Base-by-base conservation (phyloP, 2,329 filamentous ascomycete species). In the Penicillium oxalicum region DNA sequence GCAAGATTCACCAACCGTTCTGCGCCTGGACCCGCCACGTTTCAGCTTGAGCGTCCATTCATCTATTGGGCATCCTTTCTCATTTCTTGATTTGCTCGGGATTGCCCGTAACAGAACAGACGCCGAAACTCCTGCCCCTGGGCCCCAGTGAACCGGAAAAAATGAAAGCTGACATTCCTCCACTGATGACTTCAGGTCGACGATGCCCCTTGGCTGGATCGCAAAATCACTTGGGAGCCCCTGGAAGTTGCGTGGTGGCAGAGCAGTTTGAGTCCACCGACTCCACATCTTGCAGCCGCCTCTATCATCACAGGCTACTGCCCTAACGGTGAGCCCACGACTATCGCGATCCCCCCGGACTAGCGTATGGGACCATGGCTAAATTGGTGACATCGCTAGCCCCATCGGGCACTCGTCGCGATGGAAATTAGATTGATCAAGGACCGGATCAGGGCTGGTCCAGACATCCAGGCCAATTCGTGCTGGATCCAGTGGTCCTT, bases 11-110 rank as follows among this genome's bases (percentile, higher is more conserved):
- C 50, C 48, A 37, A 44, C n/a, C 13, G 37, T 28, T 18, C 43
- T 40, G 33, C 38, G 47, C 46, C 51, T 50, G 33, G 49, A 48
- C 46, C 51, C 53, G 49, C 46, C 35, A 5, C 48, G 58, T 60
- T 60, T 60, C 58, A 60, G 36, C 47, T 58, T 58, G 40, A 58
- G 34, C 40, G 46, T 6, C 42, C 25, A 34, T 38, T 53, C 53
- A 59, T 55, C 52, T 56, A 49, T 43, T 12, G 46, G 40, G 48
- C 33, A 39, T 34, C 48, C 35, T 48, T 38, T 33, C 12, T n/a
- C n/a, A 35, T n/a, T 37, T 26, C 43, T 33, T 45, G 35, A 32
- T 11, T 32, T 18, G 28, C 40, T 55, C 55, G 54, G 53, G 44
- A 44, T 42, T 43, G 9, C 40, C 45, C 49, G 50, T 39, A 53